Base-by-base conservation (phyloP, 768 basidiomycete species). In the Russula sp. region DNA sequence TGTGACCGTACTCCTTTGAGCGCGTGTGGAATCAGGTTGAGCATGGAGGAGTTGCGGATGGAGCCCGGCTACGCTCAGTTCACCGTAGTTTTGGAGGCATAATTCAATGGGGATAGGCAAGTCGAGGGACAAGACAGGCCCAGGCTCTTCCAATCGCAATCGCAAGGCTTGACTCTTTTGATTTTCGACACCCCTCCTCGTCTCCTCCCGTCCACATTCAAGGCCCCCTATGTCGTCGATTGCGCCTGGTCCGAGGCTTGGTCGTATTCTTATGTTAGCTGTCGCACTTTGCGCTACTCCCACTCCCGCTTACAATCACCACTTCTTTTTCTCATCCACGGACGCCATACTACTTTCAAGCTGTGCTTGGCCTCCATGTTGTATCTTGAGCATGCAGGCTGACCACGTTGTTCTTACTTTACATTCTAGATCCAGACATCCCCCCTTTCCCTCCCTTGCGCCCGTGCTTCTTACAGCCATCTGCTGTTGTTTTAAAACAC, bases 271-370 rank as follows among this genome's bases (percentile, higher is more conserved):
- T 55, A 59, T 63, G 47, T 63, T 59, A 59, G 52, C 22, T 68
- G 61, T 57, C 57, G 51, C 47, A 31, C 20, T 39, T 57, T 66
- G 55, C 61, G 48, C 59, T 68, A 58, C 72, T 71, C 68, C 71
- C 62, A 73, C 63, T 70, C 68, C 54, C 34, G 52, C 68, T 64
- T 66, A 71, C 71, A 75, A 74, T 75, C 74, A 75, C 80, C 75
- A 73, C 53, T 55, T 55, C 53, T 61, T 76, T 74, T 73, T 75
- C 65, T 75, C 75, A 75, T 74, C 78, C 75, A 87, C 86, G 88
- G 88, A 89, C 88, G 88, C 87, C 86, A 75, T 66, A 81, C 85
- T 82, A 74, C 77, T 79, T 86, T 83, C 84, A 85, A 68, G 80
- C 70, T 65, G 64, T 59, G 49, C 68, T 66, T 60, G 59, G 59